A percentile compares a stretch with the other conserved stretches of the same genome.
phyloP scores from a whole-genome alignment of 2,329 filamentous ascomycete species.

The Cercospora berteroae region DNA sequence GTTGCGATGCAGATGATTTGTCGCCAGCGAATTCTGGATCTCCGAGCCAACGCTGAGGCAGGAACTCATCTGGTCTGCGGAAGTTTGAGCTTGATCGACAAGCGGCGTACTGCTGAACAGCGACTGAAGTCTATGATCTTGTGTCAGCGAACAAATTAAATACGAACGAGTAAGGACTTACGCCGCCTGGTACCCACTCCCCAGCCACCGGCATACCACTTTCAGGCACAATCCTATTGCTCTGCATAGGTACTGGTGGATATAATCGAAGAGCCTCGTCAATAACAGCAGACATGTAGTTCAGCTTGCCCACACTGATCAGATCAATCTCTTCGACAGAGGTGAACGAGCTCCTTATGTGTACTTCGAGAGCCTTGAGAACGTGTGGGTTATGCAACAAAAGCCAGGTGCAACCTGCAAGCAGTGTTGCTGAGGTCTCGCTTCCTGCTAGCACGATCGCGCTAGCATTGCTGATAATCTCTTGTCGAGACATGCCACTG shows the following conservation, averaged over 20 bases:
- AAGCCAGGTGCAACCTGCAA: slow-evolving; percentile 69
- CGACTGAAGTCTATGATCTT: slow-evolving; percentile 24
- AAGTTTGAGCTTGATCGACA: slow-evolving; percentile 28
- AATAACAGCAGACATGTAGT: slow-evolving; percentile 42
- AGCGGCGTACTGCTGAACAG: slow-evolving; percentile 25
- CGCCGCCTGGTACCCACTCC: background rate
- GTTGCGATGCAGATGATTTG: slow-evolving; percentile 22
- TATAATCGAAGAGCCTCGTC: slow-evolving; percentile 40
- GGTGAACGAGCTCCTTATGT: slow-evolving; percentile 48
- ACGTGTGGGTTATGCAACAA: slow-evolving; percentile 61
- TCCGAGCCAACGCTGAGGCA: slow-evolving; percentile 42
- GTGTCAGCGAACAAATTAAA: background rate
- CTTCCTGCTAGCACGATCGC: slow-evolving; percentile 70
- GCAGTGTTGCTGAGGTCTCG: slow-evolving; percentile 73
- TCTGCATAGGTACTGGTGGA: slow-evolving; percentile 35
- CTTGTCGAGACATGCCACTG: background rate
- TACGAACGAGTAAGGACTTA: background rate
- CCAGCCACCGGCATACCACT: background rate
- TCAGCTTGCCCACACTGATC: slow-evolving; percentile 36
- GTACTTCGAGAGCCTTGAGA: slow-evolving; percentile 55
- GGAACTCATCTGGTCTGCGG: slow-evolving; percentile 24
- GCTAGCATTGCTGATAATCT: slow-evolving; percentile 66
- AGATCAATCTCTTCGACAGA: slow-evolving; percentile 39
- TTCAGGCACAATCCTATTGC: background rate
- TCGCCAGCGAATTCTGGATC: slow-evolving; percentile 25